Evolutionary conservation across 31 red algal genomes (phyloP).

Genomic region (Bonnemaisonia californica): DNA sequence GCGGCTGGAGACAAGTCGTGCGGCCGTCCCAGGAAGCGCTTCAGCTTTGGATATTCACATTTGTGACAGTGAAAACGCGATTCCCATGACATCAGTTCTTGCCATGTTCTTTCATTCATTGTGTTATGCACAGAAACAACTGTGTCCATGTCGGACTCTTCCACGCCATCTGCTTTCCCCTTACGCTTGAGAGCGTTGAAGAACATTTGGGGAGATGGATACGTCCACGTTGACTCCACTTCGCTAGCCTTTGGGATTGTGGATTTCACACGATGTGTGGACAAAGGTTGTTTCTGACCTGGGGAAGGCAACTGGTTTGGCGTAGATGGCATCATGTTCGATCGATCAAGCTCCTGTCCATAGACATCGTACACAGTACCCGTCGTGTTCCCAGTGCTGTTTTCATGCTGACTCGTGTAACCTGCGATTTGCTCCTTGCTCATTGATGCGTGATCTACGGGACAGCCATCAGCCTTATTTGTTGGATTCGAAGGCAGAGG

Average conservation of each 20-base stretch:
- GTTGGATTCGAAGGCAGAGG: background rate
- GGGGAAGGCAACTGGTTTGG: slow-evolving; percentile 85
- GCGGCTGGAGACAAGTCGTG: slow-evolving; percentile 81
- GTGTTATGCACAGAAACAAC: slow-evolving; percentile 72
- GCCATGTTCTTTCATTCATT: slow-evolving; percentile 87
- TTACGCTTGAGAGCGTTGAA: slow-evolving; percentile 85
- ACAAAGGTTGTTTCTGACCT: slow-evolving; percentile 62
- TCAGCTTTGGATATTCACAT: slow-evolving; percentile 67
- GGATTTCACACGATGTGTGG: slow-evolving; percentile 66
- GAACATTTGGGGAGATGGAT: slow-evolving; percentile 87
- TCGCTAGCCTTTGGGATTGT: slow-evolving; percentile 67
- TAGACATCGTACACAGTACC: slow-evolving; percentile 89
- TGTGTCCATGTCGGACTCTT: slow-evolving; percentile 70
- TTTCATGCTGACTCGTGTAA: background rate
- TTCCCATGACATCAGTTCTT: slow-evolving; percentile 75
- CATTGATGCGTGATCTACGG: background rate
- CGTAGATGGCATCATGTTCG: slow-evolving; percentile 81
- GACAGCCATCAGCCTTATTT: background rate
- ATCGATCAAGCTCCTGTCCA: slow-evolving; percentile 63
- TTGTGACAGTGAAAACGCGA: slow-evolving; percentile 54
- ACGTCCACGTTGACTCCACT: slow-evolving; percentile 53
- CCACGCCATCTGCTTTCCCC: slow-evolving; percentile 75
- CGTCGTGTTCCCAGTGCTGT: background rate
- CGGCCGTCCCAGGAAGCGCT: slow-evolving; percentile 68
- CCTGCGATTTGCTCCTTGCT: background rate